phyloP scores from a whole-genome alignment of 495 filamentous ascomycete species.

The Trichocladium uniseriatum region DNA sequence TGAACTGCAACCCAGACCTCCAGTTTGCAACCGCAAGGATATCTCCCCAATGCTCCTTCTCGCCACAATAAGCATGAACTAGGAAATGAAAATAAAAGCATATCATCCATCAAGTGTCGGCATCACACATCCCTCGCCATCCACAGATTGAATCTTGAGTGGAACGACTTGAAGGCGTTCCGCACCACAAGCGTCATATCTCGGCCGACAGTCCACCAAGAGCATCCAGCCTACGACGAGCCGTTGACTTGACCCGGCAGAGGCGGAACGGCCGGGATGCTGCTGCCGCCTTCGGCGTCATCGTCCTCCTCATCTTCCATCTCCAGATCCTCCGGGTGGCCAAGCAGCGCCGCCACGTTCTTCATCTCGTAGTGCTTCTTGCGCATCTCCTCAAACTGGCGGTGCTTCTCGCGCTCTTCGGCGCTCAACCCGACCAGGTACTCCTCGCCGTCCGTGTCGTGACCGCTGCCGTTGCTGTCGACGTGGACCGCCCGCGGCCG shows the following conservation, averaged over 20 bases:
- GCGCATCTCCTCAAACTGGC: conserved; percentile 77
- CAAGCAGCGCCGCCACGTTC: conserved; percentile 81
- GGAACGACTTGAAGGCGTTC: too few species aligned
- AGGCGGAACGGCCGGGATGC: conserved; percentile 27
- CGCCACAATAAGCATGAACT: background rate
- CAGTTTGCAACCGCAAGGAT: background rate
- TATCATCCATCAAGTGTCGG: too few species aligned
- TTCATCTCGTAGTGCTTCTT: conserved; percentile 99
- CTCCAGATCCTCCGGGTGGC: conserved; percentile 49
- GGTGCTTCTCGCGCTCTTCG: conserved; percentile 83
- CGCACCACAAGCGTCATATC: background rate
- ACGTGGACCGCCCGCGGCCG: conserved; percentile 60
- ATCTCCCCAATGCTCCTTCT: background rate
- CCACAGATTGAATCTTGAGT: too few species aligned
- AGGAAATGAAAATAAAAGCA: background rate
- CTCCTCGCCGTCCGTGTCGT: conserved; percentile 48
- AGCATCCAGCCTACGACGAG: conserved; percentile 5
- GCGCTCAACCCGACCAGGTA: conserved; percentile 49
- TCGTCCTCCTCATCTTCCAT: conserved; percentile 24
- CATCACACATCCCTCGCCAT: too few species aligned
- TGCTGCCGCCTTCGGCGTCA: conserved; percentile 8
- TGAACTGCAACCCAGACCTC: background rate
- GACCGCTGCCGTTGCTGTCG: conserved; percentile 44
- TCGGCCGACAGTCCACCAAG: background rate
- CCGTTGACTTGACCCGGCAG: conserved; percentile 23